Evolutionary conservation across 805 yeast genomes (phyloP), one percentile per base, ranked within the genome.

Genomic region (Yarrowia sp.): DNA sequence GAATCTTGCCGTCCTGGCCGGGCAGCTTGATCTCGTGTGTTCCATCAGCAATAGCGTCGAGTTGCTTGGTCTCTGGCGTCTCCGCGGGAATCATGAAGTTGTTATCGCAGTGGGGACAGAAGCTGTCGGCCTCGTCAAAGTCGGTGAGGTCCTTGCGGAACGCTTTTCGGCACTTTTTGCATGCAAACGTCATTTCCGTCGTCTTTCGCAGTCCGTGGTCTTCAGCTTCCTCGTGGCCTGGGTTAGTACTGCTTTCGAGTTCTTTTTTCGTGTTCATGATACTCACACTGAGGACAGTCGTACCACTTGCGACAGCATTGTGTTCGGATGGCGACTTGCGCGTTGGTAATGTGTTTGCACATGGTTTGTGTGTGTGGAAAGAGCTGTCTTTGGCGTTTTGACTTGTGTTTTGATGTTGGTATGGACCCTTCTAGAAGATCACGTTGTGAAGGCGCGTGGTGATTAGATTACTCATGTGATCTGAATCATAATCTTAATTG

Each of bases 41-140:
- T 4, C 58, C 58, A 5, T 51, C 58, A 7, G 24, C 58, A 24
- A 51, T 51, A 9, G 41, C 41, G 8, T 51, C 58, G 24, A 51
- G 61, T 47, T 55, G 47, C 36, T 55, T 55, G 36, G 61, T 38
- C 47, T 55, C 61, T 25, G 61, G 63, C 1, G 67, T 63, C 13
- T 59, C 64, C 6, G 67, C 65, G 14, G 71, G 71, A n/a, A 72
- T 65, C 63, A 72, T 66, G 58, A 67, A 70, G 63, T 68, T 70
- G 58, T 69, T 71, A 53, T 71, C 75, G 47, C 74, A 72, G 62
- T 72, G 68, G 2, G 75, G 75, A 49, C 75, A 72, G 64, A 63
- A 72, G n/a, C 69, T 65, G 62, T 72, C 75, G 2, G 72, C 44
- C 33, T 72, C 75, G 61, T 72, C 75, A 32, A 71, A 71, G 41